A percentile compares a stretch with the other conserved stretches of the same genome.
Conservation (phyloP, 306 rosid genomes). For the Boehmeria nivea region DNA sequence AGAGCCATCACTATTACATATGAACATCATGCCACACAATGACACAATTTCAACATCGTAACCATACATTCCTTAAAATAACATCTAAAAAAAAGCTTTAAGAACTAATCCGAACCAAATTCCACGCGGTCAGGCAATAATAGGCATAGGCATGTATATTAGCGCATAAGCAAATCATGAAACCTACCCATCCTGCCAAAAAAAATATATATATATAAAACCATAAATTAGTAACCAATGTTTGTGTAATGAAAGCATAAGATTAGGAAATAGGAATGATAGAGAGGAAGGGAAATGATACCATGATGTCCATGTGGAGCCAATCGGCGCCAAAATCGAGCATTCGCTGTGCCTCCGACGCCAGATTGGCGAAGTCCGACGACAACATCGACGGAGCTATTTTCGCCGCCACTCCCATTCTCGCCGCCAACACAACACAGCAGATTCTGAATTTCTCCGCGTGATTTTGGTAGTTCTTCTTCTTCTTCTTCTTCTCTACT, state of each 20-base stretch:
- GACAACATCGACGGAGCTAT: constrained; percentile 98
- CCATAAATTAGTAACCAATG: not conserved
- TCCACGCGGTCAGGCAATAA: constrained; percentile 16
- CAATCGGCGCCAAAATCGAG: constrained; percentile 84
- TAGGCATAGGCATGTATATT: constrained; percentile 2
- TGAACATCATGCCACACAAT: too few species aligned
- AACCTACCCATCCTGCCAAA: constrained; percentile 93
- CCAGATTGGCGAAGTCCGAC: constrained; percentile 89
- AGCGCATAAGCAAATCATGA: constrained; percentile 22
- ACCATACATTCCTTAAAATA: not conserved
- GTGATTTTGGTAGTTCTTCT: not conserved
- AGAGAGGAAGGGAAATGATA: constrained; percentile 12
- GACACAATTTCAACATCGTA: not conserved
- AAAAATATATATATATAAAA: not conserved
- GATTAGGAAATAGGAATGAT: not conserved
- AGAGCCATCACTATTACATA: too few species aligned
- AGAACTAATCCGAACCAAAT: constrained; percentile 30
- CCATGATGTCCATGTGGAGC: constrained; percentile 99
- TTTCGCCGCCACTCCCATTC: constrained; percentile 60
- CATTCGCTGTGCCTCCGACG: constrained; percentile 84
- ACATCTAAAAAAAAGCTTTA: too few species aligned
- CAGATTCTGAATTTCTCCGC: not conserved
- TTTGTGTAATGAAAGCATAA: too few species aligned
- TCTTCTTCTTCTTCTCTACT: not conserved
- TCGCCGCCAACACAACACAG: not conserved